Percentiles rank a stretch among this genome's conserved stretches.
phyloP scores from a whole-genome alignment of 352 stramenopile genomes.

The Globisporangium apiculatum region DNA sequence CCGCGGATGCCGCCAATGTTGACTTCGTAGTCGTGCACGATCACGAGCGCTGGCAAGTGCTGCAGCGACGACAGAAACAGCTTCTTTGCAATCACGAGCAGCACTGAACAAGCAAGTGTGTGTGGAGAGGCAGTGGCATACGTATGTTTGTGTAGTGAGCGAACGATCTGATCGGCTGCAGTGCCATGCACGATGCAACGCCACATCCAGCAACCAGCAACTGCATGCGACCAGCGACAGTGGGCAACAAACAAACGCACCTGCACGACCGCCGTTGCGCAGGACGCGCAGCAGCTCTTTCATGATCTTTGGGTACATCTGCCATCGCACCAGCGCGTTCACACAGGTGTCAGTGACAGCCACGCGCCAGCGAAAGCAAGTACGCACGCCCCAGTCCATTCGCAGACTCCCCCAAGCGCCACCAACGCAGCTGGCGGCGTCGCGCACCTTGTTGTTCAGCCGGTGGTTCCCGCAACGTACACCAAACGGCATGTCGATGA shows the following conservation, averaged over 20 bases:
- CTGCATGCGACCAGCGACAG: neutral
- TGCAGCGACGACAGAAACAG: conserved; percentile 49
- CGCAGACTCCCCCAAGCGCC: too few relatives aligned
- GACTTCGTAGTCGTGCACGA: conserved; percentile 48
- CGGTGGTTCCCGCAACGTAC: conserved; percentile 65
- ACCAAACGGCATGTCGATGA: conserved; percentile 80
- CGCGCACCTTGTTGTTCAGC: conserved; percentile 51
- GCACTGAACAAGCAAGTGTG: conserved; percentile 18
- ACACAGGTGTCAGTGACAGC: too few relatives aligned
- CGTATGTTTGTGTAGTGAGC: neutral
- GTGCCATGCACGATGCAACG: too few relatives aligned
- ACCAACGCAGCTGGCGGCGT: too few relatives aligned
- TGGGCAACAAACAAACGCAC: conserved; percentile 8
- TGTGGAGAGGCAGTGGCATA: neutral
- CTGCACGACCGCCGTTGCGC: conserved; percentile 39
- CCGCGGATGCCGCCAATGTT: conserved; percentile 66
- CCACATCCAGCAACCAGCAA: too few relatives aligned
- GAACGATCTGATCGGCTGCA: too few relatives aligned
- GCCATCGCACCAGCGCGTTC: neutral
- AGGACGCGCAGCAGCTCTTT: conserved; percentile 62
- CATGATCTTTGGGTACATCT: conserved; percentile 76
- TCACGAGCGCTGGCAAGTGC: conserved; percentile 23
- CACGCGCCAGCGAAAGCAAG: neutral
- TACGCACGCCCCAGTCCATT: neutral
- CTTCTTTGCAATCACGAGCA: conserved; percentile 81